Conservation (phyloP, 441 rosid species). For the Euphorbia celastroides region DNA sequence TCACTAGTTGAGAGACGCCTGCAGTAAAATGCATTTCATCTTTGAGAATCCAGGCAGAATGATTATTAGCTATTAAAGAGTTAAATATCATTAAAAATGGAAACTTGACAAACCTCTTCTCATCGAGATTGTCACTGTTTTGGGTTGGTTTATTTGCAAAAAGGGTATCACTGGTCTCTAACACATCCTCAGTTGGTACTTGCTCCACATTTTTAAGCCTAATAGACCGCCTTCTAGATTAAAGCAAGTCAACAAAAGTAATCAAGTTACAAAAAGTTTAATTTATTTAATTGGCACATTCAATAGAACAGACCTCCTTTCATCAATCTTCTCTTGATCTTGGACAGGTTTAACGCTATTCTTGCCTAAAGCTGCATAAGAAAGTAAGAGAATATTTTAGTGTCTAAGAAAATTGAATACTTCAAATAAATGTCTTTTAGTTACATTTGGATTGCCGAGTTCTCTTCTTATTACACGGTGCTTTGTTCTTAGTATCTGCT, state of each 20-base stretch:
- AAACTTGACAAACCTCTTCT: not conserved
- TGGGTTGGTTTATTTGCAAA: not conserved
- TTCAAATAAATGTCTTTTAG: not conserved
- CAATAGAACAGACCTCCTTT: slow-evolving; percentile 12
- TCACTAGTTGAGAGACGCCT: slow-evolving; percentile 3
- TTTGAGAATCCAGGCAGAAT: slow-evolving; percentile 1
- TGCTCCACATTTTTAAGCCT: slow-evolving; percentile 19
- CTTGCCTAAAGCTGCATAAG: slow-evolving; percentile 13
- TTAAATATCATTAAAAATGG: not conserved
- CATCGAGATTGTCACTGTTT: not conserved
- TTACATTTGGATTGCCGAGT: slow-evolving; percentile 18
- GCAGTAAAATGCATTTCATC: not conserved
- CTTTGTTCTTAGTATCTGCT: not conserved
- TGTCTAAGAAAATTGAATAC: not conserved
- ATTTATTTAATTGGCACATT: not conserved
- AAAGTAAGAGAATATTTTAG: not conserved
- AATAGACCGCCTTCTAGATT: slow-evolving; percentile 11
- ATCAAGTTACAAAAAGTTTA: no score
- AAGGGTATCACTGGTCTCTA: slow-evolving; percentile 23
- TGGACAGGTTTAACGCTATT: slow-evolving; percentile 3
- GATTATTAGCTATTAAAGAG: not conserved
- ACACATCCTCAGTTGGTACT: slow-evolving; percentile 21
- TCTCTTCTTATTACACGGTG: slow-evolving; percentile 11
- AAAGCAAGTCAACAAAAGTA: slow-evolving; percentile 2
- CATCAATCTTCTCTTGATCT: slow-evolving; percentile 5